Percentiles rank a stretch among this genome's conserved stretches.
These are phyloP conservation scores for Magnusiomyces clavatus DNA, from an alignment of 1,139 yeast species.

Conservation along the genomic window DNA sequence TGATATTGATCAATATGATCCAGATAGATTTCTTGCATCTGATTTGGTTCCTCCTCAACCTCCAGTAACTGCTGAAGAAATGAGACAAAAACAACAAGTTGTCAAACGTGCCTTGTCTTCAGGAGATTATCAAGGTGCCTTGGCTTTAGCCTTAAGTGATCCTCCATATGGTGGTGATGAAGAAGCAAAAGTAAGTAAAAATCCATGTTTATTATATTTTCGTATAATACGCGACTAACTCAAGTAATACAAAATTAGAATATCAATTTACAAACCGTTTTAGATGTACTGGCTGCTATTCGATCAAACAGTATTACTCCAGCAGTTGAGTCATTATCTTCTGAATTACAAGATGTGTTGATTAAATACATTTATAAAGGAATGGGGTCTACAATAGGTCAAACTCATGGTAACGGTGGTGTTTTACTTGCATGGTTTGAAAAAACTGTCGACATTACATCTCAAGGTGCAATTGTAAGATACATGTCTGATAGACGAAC, in stretches of 20 bases:
- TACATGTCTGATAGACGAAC: conserved; percentile 80
- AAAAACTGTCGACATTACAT: conserved; percentile 73
- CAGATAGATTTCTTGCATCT: conserved; percentile 62
- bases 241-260: conserved; percentile 16
- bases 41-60: conserved; percentile 52
- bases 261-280: conserved; percentile 49
- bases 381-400: conserved; percentile 57
- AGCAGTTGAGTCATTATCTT: conserved; percentile 49
- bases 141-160: conserved; percentile 51
- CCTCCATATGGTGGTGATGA: conserved; percentile 82
- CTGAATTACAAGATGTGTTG: conserved; percentile 68
- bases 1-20: conserved; percentile 85
- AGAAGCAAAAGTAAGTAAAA: conserved; percentile 38
- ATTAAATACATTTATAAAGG: conserved; percentile 82
- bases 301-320: conserved; percentile 64
- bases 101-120: conserved; percentile 58
- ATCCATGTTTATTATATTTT: neutral
- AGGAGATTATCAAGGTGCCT: conserved; percentile 66
- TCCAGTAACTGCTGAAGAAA: conserved; percentile 43
- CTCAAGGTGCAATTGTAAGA: conserved; percentile 84
- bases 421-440: conserved; percentile 86
- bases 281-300: conserved; percentile 67
- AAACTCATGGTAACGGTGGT: conserved; percentile 82
- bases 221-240: neutral
- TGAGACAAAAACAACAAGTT: conserved; percentile 48